These are phyloP conservation scores for Cicer pinnatifidum DNA, from an alignment of 306 rosid genomes.

Conservation along the genomic window DNA sequence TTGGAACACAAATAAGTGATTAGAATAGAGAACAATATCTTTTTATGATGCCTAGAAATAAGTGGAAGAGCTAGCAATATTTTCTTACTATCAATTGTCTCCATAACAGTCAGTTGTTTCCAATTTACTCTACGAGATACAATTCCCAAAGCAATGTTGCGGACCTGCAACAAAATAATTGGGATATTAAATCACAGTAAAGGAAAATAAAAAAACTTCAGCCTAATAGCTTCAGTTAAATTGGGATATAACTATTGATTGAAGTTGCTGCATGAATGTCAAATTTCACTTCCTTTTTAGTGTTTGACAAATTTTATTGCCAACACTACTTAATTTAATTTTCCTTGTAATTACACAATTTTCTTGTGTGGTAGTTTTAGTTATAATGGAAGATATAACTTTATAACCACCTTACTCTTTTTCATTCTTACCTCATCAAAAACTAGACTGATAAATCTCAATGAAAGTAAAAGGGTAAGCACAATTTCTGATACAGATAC, in stretches of 20 bases:
- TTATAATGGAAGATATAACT: slow-evolving; percentile 3
- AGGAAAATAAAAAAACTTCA: slow-evolving; percentile 13
- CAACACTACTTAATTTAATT: not conserved
- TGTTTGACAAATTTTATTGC: slow-evolving; percentile 26
- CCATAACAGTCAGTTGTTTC: slow-evolving; percentile 76
- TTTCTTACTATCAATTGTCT: slow-evolving; percentile 78
- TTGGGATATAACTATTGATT: slow-evolving; percentile 3
- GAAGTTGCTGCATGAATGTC: slow-evolving; percentile 26
- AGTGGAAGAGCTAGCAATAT: slow-evolving; percentile 26
- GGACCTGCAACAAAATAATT: slow-evolving; percentile 66
- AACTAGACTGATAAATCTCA: slow-evolving; percentile 88
- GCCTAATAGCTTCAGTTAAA: slow-evolving; percentile 3
- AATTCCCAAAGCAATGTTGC: slow-evolving; percentile 87
- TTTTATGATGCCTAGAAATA: not conserved
- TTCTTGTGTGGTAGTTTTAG: not conserved
- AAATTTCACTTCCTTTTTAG: slow-evolving; percentile 22
- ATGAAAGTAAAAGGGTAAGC: slow-evolving; percentile 87
- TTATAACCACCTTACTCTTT: slow-evolving; percentile 35
- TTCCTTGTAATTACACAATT: slow-evolving; percentile 1
- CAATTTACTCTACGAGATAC: slow-evolving; percentile 91
- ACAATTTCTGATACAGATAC: slow-evolving; percentile 91
- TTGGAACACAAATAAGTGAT: not conserved
- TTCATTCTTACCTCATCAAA: slow-evolving; percentile 91
- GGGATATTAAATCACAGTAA: slow-evolving; percentile 24
- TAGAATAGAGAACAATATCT: slow-evolving; percentile 2